Base-by-base conservation (phyloP, 176 grass and related monocot species). In the Cymbopogon citratus region DNA sequence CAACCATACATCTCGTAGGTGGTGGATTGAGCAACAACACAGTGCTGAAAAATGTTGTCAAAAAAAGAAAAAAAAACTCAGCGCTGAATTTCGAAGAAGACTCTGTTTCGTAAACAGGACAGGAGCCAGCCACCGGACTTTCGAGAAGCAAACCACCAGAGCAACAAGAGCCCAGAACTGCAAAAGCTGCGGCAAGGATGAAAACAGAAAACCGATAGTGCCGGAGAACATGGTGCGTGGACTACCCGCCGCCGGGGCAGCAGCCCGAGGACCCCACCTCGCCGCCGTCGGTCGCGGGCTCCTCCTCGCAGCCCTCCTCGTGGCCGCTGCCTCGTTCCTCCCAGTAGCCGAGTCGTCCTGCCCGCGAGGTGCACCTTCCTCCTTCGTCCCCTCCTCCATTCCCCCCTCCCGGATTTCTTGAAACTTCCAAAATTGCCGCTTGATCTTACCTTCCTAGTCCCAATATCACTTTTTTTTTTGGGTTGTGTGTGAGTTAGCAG, bases 341-440 rank as follows among this genome's bases (percentile, higher is more conserved):
- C 82, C 82, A 25, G 25, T 38, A 14, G 43, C 77, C 5, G 71
- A 85, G 7, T 69, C 87, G 3, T 71, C 77, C 9, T 89, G 87
- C 77, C 87, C 82, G 16, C 70, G 71, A 85, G 82, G 87, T 84
- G 23, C 28, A 3, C 31, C 79, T 29, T 57, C 57, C 51, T 68
- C 28, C 5, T 24, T 5, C 56, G 40, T 52, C 38, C 10, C 16
- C 68, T 12, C 44, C 19, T 57, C 56, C 74, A 34, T 15, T 19
- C 0, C 18, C 33, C 70, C 39, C 28, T 31, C 8, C 35, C 13
- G 5, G 7, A 40, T 85, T 66, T 77, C 59, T 43, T 79, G 54
- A 25, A 78, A 33, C 57, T 12, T 66, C 74, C 65, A 9, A 5
- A 16, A 33, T 49, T 25, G 23, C 19, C 8, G 74, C 71, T 63